These are phyloP conservation scores for Hymenoscyphus fructigenus DNA, from an alignment of 2,329 filamentous ascomycete genomes.

Conservation along the genomic window DNA sequence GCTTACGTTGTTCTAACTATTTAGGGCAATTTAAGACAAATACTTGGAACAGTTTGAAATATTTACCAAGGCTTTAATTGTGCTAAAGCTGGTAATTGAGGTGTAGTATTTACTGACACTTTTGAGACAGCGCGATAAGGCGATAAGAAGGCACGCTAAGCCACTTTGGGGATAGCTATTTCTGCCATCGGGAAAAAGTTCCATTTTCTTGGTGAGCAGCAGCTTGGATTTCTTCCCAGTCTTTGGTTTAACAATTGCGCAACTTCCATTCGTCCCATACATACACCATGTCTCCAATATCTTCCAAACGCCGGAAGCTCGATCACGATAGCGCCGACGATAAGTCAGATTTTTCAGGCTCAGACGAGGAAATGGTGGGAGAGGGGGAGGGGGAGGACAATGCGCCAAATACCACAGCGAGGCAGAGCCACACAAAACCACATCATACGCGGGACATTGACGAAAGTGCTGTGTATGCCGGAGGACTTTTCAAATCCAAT, in stretches of 20 bases:
- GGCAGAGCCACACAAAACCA: conserved; percentile 13
- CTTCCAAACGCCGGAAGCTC: conserved; percentile 38
- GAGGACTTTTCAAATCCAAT: conserved; percentile 58
- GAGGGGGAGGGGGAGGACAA: not conserved
- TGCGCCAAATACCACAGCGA: conserved; percentile 13
- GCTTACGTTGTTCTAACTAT: too few relatives aligned
- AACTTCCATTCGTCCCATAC: not conserved
- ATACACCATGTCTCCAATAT: conserved; percentile 19
- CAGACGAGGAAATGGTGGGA: not conserved
- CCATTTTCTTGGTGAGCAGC: not conserved
- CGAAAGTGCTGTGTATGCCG: conserved; percentile 42
- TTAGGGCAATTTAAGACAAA: too few relatives aligned
- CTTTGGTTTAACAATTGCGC: not conserved
- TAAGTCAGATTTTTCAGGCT: not conserved
- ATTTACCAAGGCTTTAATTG: too few relatives aligned
- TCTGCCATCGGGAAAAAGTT: not conserved
- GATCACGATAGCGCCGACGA: conserved; percentile 24
- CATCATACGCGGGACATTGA: conserved; percentile 27
- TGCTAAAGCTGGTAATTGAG: too few relatives aligned
- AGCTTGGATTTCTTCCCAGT: not conserved
- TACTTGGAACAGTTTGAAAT: too few relatives aligned
- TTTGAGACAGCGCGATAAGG: too few relatives aligned
- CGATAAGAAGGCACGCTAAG: not conserved
- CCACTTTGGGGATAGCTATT: not conserved
- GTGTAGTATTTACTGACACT: too few relatives aligned